phyloP scores from a whole-genome alignment of 306 rosid genomes.

The Casuarina equisetifolia region DNA sequence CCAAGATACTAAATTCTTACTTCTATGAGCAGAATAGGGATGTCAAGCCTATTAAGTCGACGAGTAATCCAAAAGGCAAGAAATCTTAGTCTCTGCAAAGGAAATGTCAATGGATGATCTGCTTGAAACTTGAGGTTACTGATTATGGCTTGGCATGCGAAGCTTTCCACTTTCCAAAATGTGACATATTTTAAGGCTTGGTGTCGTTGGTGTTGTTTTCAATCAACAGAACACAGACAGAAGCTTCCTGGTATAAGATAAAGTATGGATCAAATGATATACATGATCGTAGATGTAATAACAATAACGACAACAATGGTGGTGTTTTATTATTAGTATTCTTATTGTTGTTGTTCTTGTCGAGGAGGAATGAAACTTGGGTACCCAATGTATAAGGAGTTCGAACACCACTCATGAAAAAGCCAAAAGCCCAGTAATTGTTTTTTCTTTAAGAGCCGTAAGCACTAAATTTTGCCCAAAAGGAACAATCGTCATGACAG shows the following conservation, averaged over 20 bases:
- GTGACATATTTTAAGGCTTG: background rate
- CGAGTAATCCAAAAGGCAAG: slow-evolving; percentile 8
- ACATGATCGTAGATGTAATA: too few species aligned
- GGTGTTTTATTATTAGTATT: too few species aligned
- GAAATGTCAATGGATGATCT: background rate
- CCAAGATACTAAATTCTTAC: background rate
- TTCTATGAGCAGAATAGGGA: background rate
- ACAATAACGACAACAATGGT: too few species aligned
- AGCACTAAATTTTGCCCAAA: slow-evolving; percentile 31
- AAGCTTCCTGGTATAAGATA: too few species aligned
- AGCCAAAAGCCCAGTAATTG: slow-evolving; percentile 28
- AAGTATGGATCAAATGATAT: too few species aligned
- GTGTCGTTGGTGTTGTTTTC: background rate
- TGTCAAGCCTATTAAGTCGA: background rate
- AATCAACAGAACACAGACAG: background rate
- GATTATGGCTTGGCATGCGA: slow-evolving; percentile 8
- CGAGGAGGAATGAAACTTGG: slow-evolving; percentile 29
- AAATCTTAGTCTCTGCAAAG: background rate
- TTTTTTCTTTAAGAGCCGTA: slow-evolving; percentile 6
- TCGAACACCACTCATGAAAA: slow-evolving; percentile 50
- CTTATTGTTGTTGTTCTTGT: too few species aligned
- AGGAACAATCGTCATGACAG: slow-evolving; percentile 65
- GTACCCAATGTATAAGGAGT: slow-evolving; percentile 32
- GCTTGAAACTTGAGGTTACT: background rate
- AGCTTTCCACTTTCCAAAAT: background rate